phyloP scores from a whole-genome alignment of 2,329 filamentous ascomycete genomes.

The Aspergillus fumigatiaffinis region DNA sequence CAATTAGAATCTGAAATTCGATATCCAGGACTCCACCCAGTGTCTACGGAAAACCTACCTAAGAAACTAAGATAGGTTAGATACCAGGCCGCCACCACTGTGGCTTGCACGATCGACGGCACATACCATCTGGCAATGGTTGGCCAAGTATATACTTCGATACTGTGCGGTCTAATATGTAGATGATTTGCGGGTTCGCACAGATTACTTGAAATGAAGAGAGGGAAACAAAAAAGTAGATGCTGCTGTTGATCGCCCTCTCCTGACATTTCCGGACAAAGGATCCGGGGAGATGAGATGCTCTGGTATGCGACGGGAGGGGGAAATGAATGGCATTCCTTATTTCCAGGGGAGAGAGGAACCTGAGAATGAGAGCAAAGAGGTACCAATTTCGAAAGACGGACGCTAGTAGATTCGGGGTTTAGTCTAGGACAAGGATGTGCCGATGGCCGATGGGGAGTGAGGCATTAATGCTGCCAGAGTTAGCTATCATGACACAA shows the following conservation, averaged over 20 bases:
- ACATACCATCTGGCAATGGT: background rate
- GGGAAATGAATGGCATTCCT: background rate
- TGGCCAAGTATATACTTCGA: background rate
- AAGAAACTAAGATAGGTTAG: background rate
- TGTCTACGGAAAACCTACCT: too few relatives aligned
- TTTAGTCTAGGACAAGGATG: background rate
- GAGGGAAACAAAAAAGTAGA: background rate
- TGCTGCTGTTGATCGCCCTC: background rate
- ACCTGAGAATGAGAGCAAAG: background rate
- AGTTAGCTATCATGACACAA: background rate
- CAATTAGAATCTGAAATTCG: background rate
- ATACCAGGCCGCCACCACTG: background rate
- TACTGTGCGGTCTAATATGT: background rate
- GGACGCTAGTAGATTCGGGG: background rate
- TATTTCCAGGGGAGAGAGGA: background rate
- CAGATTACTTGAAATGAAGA: background rate
- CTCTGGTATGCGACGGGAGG: background rate
- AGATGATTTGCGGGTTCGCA: background rate
- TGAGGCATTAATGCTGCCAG: background rate
- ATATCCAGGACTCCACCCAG: background rate
- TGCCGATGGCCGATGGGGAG: background rate
- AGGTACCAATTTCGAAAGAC: background rate
- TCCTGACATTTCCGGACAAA: background rate
- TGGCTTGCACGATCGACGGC: background rate
- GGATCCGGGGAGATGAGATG: background rate